Base-by-base conservation (phyloP, 2,329 filamentous ascomycete species). In the Neopestalotiopsis sp. region DNA sequence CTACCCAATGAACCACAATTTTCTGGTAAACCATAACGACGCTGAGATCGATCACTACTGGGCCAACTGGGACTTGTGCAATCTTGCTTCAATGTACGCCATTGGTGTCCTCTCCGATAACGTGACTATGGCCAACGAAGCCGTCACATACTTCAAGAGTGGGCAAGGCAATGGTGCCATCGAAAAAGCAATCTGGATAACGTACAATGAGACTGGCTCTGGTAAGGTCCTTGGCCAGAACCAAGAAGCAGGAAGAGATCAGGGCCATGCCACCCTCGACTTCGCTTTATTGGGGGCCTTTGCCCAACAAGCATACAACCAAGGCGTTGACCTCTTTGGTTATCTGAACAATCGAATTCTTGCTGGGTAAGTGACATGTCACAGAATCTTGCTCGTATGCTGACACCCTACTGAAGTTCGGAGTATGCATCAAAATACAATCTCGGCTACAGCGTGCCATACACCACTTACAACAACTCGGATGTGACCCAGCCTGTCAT, bases 61-160 rank as follows among this genome's bases (percentile, higher is more conserved):
- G 64, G 64, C 82, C 1, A 84, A 84, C 67, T 85, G 83, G 83
- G 83, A 85, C 67, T 72, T 83, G 4, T 81, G 79, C 72, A 84
- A 84, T 52, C 75, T 85, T 34, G 80, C 80, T 2, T 78, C 79
- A 1, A 74, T 82, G 34, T 73, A 81, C 20, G 78, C 83, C 0
- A 83, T 84, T 68, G 83, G 82, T 0, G 77, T 85, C 1, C 75
- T 83, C 7, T 76, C 77, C 1, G 82, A 85, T 45, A 84, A 85
- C 65, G 57, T 69, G 34, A 83, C 82, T 2, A 81, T 81, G 69
- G 81, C 77, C 66, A 69, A 83, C 13, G 74, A 81, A 45, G 82
- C 77, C 0, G 70, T 83, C 9, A 68, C 77, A 30, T 84, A 84
- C 66, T 82, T 84, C 72, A 78, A 81, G 69, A 74, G 72, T 10